Evolutionary conservation across 164 flowering plant genomes (phyloP).

Genomic region (Euptelea pleiosperma): DNA sequence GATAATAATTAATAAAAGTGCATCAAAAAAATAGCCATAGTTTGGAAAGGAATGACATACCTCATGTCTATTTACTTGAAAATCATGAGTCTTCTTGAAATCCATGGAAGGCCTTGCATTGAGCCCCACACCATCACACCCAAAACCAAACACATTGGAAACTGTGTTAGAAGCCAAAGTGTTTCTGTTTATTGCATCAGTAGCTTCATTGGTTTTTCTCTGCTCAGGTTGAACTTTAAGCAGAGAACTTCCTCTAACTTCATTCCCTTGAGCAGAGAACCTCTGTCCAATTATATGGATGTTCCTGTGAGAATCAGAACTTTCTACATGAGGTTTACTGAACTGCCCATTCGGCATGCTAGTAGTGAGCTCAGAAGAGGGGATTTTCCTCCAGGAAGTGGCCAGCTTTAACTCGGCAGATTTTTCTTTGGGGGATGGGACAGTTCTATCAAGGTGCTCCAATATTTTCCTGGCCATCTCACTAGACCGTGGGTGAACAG

Average conservation of each 20-base stretch:
- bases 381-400: conserved; percentile 38
- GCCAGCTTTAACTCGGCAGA: conserved; percentile 59
- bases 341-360: conserved; percentile 10
- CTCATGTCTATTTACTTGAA: conserved; percentile 22
- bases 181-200: conserved; percentile 21
- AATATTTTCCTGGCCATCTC: conserved; percentile 61
- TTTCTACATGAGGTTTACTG: conserved; percentile 13
- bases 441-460: conserved; percentile 71
- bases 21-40: not conserved
- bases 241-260: conserved; percentile 18
- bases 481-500: conserved; percentile 53
- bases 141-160: conserved; percentile 9
- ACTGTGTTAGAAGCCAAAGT: conserved; percentile 18
- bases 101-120: conserved; percentile 15
- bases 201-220: conserved; percentile 17
- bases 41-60: conserved; percentile 27
- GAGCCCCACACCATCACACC: not conserved
- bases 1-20: not conserved
- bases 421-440: conserved; percentile 60
- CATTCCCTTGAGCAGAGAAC: conserved; percentile 22
- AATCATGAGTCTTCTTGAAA: conserved; percentile 17
- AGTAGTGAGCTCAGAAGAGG: conserved; percentile 28
- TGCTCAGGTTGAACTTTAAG: conserved; percentile 17
- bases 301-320: conserved; percentile 16
- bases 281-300: conserved; percentile 9